These are phyloP conservation scores for Escallonia herrerae DNA, from an alignment of 129 eudicot genomes.

Conservation along the genomic window DNA sequence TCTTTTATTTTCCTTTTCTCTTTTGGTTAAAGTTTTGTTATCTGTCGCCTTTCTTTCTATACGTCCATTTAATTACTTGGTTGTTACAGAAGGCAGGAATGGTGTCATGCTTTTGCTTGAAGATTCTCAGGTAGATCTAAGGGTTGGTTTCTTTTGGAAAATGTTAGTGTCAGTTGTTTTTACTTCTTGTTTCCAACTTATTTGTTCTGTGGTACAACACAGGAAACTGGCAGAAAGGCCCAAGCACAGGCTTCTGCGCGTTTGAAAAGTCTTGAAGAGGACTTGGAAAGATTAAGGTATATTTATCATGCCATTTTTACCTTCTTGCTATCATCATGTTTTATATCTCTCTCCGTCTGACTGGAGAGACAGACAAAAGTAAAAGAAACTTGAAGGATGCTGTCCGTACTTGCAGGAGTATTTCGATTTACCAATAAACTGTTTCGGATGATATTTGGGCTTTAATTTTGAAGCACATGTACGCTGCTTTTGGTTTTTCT, in stretches of 20 bases:
- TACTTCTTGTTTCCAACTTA: background rate
- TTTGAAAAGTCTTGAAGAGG: conserved; percentile 67
- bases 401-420: too few relatives aligned
- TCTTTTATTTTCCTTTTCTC: too few relatives aligned
- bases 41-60: background rate
- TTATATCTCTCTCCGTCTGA: background rate
- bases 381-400: too few relatives aligned
- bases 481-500: too few relatives aligned
- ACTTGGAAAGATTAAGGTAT: conserved; percentile 42
- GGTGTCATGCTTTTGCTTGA: conserved; percentile 41
- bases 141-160: too few relatives aligned
- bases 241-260: conserved; percentile 56
- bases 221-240: conserved; percentile 48
- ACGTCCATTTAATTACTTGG: background rate
- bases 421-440: too few relatives aligned
- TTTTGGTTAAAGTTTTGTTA: too few relatives aligned
- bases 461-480: too few relatives aligned
- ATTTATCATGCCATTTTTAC: background rate
- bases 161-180: background rate
- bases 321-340: too few relatives aligned
- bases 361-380: too few relatives aligned
- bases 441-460: too few relatives aligned
- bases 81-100: conserved; percentile 37
- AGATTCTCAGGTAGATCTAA: conserved; percentile 34
- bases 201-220: background rate